phyloP scores from a whole-genome alignment of 371 early-diverging fungal species.

The Mortierella sp. region DNA sequence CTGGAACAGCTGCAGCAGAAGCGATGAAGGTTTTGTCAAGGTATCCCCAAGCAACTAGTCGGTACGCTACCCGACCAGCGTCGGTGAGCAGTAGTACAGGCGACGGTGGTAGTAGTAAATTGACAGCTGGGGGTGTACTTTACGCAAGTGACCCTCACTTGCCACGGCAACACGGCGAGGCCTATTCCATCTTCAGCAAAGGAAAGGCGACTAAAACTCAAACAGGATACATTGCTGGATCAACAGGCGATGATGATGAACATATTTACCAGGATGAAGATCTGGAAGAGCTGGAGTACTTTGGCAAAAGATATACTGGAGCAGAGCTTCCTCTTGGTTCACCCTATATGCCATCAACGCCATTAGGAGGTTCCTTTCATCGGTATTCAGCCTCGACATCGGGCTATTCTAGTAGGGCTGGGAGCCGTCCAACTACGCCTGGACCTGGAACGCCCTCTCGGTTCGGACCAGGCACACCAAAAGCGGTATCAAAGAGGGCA shows the following conservation, averaged over 20 bases:
- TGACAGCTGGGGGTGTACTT: conserved; percentile 1
- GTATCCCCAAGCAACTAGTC: conserved; percentile 47
- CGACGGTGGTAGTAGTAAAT: conserved; percentile 12
- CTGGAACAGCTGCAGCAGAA: conserved; percentile 39
- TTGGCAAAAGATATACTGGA: conserved; percentile 37
- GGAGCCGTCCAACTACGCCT: conserved; percentile 49
- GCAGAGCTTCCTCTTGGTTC: conserved; percentile 39
- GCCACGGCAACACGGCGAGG: conserved; percentile 9
- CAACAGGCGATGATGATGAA: conserved; percentile 61
- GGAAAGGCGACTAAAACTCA: conserved; percentile 15
- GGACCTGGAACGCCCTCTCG: conserved; percentile 45
- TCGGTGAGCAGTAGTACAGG: conserved; percentile 1
- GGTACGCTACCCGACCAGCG: conserved; percentile 12
- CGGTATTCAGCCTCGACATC: conserved; percentile 30
- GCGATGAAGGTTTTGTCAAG: conserved; percentile 41
- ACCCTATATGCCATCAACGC: conserved; percentile 54
- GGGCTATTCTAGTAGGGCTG: conserved; percentile 45
- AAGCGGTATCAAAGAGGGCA: conserved; percentile 22
- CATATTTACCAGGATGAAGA: conserved; percentile 66
- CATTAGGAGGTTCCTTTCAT: conserved; percentile 12
- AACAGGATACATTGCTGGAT: not conserved
- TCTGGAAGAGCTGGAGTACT: conserved; percentile 54
- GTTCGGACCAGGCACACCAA: conserved; percentile 40
- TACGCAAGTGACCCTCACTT: conserved; percentile 45
- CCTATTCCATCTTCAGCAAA: conserved; percentile 4